Percentiles rank a stretch among this genome's conserved stretches.
Evolutionary conservation across 2,329 filamentous ascomycete species (phyloP).

Genomic region (Cercospora zeae-maydis): DNA sequence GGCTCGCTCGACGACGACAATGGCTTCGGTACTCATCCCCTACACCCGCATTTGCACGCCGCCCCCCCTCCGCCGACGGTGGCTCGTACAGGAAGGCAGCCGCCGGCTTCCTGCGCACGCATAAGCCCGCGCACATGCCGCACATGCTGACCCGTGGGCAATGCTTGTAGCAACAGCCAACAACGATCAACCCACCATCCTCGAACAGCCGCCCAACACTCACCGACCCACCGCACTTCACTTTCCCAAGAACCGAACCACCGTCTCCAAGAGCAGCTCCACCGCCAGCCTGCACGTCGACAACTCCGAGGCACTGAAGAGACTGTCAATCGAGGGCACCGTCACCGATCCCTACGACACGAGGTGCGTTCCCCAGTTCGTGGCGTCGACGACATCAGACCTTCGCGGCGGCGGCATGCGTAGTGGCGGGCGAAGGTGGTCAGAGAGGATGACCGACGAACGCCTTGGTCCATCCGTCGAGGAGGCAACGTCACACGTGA

Average conservation of each 20-base stretch:
- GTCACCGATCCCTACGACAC: slow-evolving; percentile 63
- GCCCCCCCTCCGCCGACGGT: not conserved
- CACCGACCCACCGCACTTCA: slow-evolving; percentile 26
- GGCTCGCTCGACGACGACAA: not conserved
- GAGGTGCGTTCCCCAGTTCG: slow-evolving; percentile 56
- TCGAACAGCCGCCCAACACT: slow-evolving; percentile 12
- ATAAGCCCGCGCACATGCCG: not conserved
- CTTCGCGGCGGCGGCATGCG: not conserved
- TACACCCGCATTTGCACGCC: not conserved
- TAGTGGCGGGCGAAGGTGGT: not conserved
- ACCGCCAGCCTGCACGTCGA: slow-evolving; percentile 47
- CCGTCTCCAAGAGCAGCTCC: slow-evolving; percentile 38
- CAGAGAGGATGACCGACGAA: not conserved
- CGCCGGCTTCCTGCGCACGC: not conserved
- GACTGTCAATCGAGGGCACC: slow-evolving; percentile 73
- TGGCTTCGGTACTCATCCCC: not conserved
- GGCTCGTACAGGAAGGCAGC: not conserved
- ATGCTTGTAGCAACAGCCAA: slow-evolving; percentile 3
- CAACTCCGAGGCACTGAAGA: slow-evolving; percentile 52
- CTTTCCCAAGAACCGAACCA: slow-evolving; percentile 50
- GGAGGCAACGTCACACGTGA: slow-evolving; percentile 4
- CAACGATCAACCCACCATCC: slow-evolving; percentile 15
- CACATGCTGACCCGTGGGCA: not conserved
- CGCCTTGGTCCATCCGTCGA: not conserved
- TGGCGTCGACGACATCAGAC: not conserved